Percentiles rank a stretch among this genome's conserved stretches.
Conservation (phyloP, 176 grass and related monocot genomes). For the Thalia dealbata region DNA sequence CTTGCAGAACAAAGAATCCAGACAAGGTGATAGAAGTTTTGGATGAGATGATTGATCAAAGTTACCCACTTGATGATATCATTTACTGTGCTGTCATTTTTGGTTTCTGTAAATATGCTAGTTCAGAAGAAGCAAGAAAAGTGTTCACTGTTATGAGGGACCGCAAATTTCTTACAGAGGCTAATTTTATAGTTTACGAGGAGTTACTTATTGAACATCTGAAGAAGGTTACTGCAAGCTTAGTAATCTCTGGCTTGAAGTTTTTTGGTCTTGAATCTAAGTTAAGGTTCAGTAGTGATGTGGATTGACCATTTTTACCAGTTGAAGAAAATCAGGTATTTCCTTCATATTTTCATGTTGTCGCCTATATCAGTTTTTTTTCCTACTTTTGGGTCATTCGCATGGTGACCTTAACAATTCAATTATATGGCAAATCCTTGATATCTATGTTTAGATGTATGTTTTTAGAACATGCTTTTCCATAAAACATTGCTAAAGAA, state of each 20-base stretch:
- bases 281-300: slow-evolving; percentile 43
- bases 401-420: too few relatives aligned
- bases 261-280: slow-evolving; percentile 72
- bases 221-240: slow-evolving; percentile 66
- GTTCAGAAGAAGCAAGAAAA: slow-evolving; percentile 62
- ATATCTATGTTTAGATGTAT: too few relatives aligned
- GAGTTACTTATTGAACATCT: slow-evolving; percentile 79
- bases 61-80: slow-evolving; percentile 56
- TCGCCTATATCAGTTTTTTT: too few relatives aligned
- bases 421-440: too few relatives aligned
- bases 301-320: slow-evolving; percentile 28
- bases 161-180: slow-evolving; percentile 47
- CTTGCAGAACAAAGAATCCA: slow-evolving; percentile 52
- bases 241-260: slow-evolving; percentile 88
- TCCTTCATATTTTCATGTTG: too few relatives aligned
- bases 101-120: slow-evolving; percentile 95
- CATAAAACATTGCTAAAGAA: too few relatives aligned
- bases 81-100: slow-evolving; percentile 69
- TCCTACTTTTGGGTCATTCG: too few relatives aligned
- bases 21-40: slow-evolving; percentile 61
- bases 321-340: not conserved
- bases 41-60: slow-evolving; percentile 71
- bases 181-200: slow-evolving; percentile 69
- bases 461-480: too few relatives aligned
- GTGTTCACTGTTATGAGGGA: slow-evolving; percentile 63